Conservation (phyloP, 2,329 filamentous ascomycete genomes). For the Basipetospora chlamydospora region DNA sequence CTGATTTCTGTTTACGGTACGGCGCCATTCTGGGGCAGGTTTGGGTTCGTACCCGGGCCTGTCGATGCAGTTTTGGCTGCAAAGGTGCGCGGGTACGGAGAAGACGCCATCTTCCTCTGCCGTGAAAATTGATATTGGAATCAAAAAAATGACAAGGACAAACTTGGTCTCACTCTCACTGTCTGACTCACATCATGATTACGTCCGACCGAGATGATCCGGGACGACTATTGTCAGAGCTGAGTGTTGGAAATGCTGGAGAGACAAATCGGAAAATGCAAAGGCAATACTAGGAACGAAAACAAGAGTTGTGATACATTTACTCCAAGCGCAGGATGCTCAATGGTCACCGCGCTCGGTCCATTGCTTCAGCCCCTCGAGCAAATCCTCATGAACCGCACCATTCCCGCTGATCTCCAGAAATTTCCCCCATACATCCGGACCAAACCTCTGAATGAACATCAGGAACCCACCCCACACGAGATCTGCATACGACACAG, state of each 20-base stretch:
- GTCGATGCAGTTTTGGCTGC: constrained; percentile 12
- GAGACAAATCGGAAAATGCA: too few species aligned
- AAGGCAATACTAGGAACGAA: too few species aligned
- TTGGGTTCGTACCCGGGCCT: constrained; percentile 15
- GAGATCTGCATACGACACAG: constrained; percentile 42
- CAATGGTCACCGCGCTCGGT: too few species aligned
- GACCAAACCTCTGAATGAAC: constrained; percentile 22
- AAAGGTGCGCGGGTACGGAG: constrained; percentile 19
- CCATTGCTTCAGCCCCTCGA: constrained; percentile 16
- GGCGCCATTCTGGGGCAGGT: constrained; percentile 17
- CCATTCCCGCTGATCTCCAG: constrained; percentile 22
- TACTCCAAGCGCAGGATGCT: too few species aligned
- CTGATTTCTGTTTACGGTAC: constrained; percentile 23
- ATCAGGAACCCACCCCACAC: constrained; percentile 34
- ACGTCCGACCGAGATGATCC: too few species aligned
- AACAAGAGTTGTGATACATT: too few species aligned
- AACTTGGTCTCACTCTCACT: too few species aligned
- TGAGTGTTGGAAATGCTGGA: too few species aligned
- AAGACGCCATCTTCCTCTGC: constrained; percentile 15
- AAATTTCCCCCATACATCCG: constrained; percentile 19
- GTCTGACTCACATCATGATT: too few species aligned
- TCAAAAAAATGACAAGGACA: too few species aligned
- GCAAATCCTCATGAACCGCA: constrained; percentile 21
- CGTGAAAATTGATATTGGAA: too few species aligned
- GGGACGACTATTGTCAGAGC: too few species aligned